Base-by-base conservation (phyloP, 2,329 filamentous ascomycete species). In the Coniochaeta hoffmannii region DNA sequence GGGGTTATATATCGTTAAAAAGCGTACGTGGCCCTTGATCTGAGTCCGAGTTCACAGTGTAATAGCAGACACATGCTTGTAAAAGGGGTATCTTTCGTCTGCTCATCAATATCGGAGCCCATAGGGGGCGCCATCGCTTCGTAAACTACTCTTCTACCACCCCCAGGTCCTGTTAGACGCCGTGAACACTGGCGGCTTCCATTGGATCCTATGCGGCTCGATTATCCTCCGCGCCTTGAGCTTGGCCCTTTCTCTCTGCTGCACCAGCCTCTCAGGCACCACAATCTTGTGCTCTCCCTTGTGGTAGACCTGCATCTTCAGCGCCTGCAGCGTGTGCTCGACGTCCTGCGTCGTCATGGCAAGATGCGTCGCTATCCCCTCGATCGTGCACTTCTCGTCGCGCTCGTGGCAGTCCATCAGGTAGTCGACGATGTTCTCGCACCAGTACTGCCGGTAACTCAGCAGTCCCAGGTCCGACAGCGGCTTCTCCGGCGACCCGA, bases 341-440 rank as follows among this genome's bases (percentile, higher is more conserved):
- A 99, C 93, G 68, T 99, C 94, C 65, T 91, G 90, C 6, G 91
- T 92, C n/a, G 93, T 97, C 93, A 99, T 97, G 2, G 92, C 88
- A 9, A 94, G 84, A 32, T 84, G 72, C 6, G 81, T 77, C 0
- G 90, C 92, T 53, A 99, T 82, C 52, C 89, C 83, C 64, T 97
- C 92, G 54, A 97, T 92, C 56, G 88, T 96, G 54, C 89, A 87
- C 65, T 85, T 86, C 12, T 87, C 83, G 9, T 85, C 83, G 17
- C 77, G 74, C 58, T 87, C 86, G 58, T 86, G 86, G 52, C 80
- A 81, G 51, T 87, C 86, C 50, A 95, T 74, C n/a, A 99, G 77
- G 14, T 96, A 69, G 57, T 97, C 92, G 4, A 97, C 81, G 34
- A 99, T 89, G 51, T 90, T 91, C 69, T 99, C 94, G 30, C 92